Evolutionary conservation across 2,329 filamentous ascomycete species (phyloP), one percentile per base, ranked within the genome.

Genomic region (Penicillium sp.): DNA sequence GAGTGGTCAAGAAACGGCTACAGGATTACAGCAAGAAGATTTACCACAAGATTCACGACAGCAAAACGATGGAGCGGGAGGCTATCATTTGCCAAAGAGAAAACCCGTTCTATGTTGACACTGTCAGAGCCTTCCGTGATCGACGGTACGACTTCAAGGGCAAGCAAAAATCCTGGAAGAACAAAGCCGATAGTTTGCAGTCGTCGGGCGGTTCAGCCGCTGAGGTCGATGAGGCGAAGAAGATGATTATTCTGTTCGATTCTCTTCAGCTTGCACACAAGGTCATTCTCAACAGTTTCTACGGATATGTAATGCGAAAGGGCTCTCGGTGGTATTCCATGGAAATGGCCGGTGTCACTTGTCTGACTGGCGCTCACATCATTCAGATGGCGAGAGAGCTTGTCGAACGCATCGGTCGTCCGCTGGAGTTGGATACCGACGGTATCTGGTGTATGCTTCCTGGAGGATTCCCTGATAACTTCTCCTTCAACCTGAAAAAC

Each of bases 371-470:
- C 60, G 94, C 94, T 32, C 90, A 87, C 40, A 99, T 99, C 71
- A 99, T 99, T 72, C 94, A 99, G 70, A 86, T 99, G 83, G 95
- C 94, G 18, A 86, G 93, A 69, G 88, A 94, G 66, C 83, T 99
- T 2, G 93, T 99, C 4, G 94, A 99, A 71, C 85, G 94, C 8
- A 89, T 99, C 37, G 94, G 94, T 24, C 85, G 94, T 55, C 94
- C 94, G 0, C 81, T 99, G 50, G 94, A 99, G 73, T 81, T 99
- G 47, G 94, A 99, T 73, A 99, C 94, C 3, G 94, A 99, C 71
- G 94, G 95, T 84, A 99, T 99, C 68, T 99, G 94, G 95, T 99
- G 94, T 76, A 99, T 99, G 84, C 82, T 99, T 66, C 94, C 94
- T 0, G 93, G 90, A 0, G 94, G 90, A 0, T 99, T 99, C 66